Conservation (phyloP, 805 yeast genomes). For the Spathaspora gorwiae region DNA sequence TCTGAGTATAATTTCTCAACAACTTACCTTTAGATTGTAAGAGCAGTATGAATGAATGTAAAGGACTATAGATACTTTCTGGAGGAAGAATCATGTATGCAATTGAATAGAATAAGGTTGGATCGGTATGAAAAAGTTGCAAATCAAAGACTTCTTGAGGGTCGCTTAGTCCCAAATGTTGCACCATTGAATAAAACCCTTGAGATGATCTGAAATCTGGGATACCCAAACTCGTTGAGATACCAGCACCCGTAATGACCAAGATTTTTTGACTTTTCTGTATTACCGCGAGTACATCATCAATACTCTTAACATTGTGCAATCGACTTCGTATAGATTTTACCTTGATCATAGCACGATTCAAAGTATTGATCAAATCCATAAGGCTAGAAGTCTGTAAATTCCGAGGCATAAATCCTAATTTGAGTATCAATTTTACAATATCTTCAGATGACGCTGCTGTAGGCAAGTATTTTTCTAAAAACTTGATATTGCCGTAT, state of each 20-base stretch:
- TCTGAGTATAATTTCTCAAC: constrained; percentile 41
- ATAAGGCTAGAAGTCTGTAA: constrained; percentile 42
- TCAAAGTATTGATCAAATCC: constrained; percentile 48
- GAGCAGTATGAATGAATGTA: constrained; percentile 35
- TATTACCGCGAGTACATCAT: constrained; percentile 53
- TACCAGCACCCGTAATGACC: constrained; percentile 44
- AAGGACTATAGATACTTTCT: constrained; percentile 29
- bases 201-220: constrained; percentile 45
- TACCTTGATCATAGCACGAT: constrained; percentile 63
- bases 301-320: constrained; percentile 50
- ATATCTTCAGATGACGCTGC: constrained; percentile 57
- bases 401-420: constrained; percentile 54
- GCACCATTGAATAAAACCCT: constrained; percentile 59
- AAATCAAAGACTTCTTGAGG: constrained; percentile 44
- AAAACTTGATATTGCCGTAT: constrained; percentile 56
- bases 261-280: constrained; percentile 42
- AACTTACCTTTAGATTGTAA: constrained; percentile 34
- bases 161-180: constrained; percentile 41
- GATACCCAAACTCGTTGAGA: constrained; percentile 41
- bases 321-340: constrained; percentile 51
- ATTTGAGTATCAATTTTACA: constrained; percentile 48
- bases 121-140: constrained; percentile 33
- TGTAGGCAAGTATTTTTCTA: constrained; percentile 58
- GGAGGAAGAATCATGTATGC: constrained; percentile 45
- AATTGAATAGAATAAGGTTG: constrained; percentile 36